A percentile compares a stretch with the other conserved stretches of the same genome.
These are phyloP conservation scores for Kewa caespitosa DNA, from an alignment of 179 eudicot genomes.

Conservation along the genomic window DNA sequence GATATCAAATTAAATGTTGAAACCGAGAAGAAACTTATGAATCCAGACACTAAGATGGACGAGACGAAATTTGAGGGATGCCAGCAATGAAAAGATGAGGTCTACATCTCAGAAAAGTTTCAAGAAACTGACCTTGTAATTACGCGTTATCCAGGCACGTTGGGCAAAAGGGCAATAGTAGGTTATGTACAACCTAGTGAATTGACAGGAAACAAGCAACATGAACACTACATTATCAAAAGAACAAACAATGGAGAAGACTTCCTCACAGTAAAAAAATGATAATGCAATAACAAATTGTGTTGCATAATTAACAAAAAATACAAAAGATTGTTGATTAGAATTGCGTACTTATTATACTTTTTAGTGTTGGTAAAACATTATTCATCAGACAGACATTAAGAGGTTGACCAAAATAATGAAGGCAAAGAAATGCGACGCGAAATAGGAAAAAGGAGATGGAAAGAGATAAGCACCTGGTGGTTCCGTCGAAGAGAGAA, in stretches of 20 bases:
- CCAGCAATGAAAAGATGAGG: background rate
- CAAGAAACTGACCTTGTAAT: slow-evolving; percentile 47
- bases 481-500: slow-evolving; percentile 68
- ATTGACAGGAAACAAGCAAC: too few species aligned
- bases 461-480: slow-evolving; percentile 31
- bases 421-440: background rate
- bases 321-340: too few species aligned
- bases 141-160: slow-evolving; percentile 63
- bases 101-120: background rate
- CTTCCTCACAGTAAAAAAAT: too few species aligned
- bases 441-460: background rate
- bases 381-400: background rate
- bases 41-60: too few species aligned
- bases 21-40: background rate
- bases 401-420: background rate
- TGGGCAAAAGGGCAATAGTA: slow-evolving; percentile 65
- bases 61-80: too few species aligned
- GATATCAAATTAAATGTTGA: slow-evolving; percentile 26
- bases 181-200: slow-evolving; percentile 47
- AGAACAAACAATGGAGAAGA: too few species aligned
- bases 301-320: too few species aligned
- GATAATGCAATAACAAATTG: too few species aligned
- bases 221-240: background rate
- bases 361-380: background rate
- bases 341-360: too few species aligned